These are phyloP conservation scores for Ganoderma lucidum DNA, from an alignment of 1,284 basidiomycete genomes.

Conservation along the genomic window DNA sequence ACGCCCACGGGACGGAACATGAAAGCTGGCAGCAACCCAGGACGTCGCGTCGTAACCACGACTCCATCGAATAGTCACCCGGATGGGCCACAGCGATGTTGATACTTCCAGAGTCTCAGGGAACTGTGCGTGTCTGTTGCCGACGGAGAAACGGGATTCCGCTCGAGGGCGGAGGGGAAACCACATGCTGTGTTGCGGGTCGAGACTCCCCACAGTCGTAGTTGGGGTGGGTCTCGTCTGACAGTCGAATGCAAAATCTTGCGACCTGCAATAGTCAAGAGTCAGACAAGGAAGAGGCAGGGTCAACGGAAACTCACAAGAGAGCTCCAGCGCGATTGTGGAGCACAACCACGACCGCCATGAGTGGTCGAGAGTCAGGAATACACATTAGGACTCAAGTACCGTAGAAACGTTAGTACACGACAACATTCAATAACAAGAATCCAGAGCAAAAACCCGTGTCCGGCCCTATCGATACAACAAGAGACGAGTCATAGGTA, in stretches of 20 bases:
- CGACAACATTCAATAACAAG: not conserved
- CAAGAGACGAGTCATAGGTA: not conserved
- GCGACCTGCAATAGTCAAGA: not conserved
- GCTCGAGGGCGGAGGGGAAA: not conserved
- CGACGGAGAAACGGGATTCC: not conserved
- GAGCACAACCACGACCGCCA: not conserved
- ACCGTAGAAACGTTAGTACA: not conserved
- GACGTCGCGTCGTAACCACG: not conserved
- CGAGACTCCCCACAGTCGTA: not conserved
- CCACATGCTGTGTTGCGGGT: no score
- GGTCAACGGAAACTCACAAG: not conserved
- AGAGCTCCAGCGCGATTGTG: not conserved
- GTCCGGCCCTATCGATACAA: not conserved
- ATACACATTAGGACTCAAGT: not conserved
- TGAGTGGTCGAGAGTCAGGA: not conserved
- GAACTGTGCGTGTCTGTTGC: not conserved
- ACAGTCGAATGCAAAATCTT: no score
- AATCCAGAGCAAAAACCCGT: not conserved
- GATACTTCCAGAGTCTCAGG: no score
- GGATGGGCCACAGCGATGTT: not conserved
- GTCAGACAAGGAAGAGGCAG: not conserved
- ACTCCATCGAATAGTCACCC: not conserved
- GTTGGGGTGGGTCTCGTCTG: not conserved
- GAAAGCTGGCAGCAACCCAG: no score
- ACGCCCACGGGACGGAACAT: no score